Base-by-base conservation (phyloP, 2,329 filamentous ascomycete genomes). In the Talaromyces sp. region DNA sequence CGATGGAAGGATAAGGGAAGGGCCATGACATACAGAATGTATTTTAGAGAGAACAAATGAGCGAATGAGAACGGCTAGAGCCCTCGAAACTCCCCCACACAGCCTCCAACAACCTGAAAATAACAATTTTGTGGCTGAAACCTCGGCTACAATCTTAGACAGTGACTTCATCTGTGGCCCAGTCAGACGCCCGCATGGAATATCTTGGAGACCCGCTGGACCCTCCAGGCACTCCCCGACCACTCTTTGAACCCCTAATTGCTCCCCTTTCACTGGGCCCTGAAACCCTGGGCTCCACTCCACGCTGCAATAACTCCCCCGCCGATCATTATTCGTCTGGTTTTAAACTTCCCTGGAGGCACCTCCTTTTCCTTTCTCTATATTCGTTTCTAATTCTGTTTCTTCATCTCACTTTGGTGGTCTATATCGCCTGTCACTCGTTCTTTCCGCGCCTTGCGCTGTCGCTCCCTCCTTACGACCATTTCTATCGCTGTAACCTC, bases 381-480 rank as follows among this genome's bases (percentile, higher is more conserved):
- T 36, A 48, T 57, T 49, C 47, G 53, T 61, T 48, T 53, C 20
- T 9, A 22, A 10, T 19, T 24, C 7, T 35, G n/a, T 13, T 19
- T 17, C 46, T 42, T 19, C 16, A 35, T 13, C 22, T 17, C 17
- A 13, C 32, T 41, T 58, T 58, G 55, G 43, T 51, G 36, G 41
- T 52, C 43, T 51, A 37, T 47, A 49, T 51, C 40, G 46, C 50
- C 51, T 39, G 47, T 33, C 51, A 43, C 32, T 57, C 50, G 55
- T 56, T 60, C 51, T 48, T 56, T 52, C 48, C 45, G 49, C 54
- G 59, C 57, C 32, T 54, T 52, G 51, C 56, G 53, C 60, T 55
- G 60, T 61, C 65, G 52, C 50, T 67, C 67, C 3, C 35, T 51
- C 36, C 16, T 35, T 22, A 19, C 16, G 6, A 32, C 42, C 19